Conservation (phyloP, 106 monocot genomes). For the Posidonia australis region DNA sequence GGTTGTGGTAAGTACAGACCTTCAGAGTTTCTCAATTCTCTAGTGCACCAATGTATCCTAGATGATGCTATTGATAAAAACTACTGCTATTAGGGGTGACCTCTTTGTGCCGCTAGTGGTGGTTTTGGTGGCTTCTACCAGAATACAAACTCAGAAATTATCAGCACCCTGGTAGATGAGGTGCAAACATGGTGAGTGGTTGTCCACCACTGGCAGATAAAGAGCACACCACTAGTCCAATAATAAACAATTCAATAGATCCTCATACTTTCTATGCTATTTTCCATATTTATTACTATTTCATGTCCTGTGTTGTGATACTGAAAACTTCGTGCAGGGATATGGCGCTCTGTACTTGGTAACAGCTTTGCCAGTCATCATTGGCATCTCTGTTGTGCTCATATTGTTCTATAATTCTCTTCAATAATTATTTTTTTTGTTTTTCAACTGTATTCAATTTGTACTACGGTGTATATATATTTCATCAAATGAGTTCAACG, state of each 20-base stretch:
- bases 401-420: conserved; percentile 98
- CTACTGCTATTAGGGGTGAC: background rate
- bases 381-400: conserved; percentile 72
- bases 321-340: conserved; percentile 27
- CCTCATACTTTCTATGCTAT: background rate
- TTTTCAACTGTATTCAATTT: background rate
- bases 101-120: background rate
- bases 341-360: conserved; percentile 83
- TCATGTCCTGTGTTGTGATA: background rate
- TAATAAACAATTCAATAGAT: background rate
- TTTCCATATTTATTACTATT: background rate
- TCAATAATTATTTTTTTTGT: conserved; percentile 26
- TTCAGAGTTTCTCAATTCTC: background rate
- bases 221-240: background rate
- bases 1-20: conserved; percentile 70
- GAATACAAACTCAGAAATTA: background rate
- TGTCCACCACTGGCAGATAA: background rate
- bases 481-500: background rate
- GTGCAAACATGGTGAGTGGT: background rate
- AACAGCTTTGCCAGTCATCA: conserved; percentile 71
- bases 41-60: too few relatives aligned
- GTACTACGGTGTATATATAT: conserved; percentile 4
- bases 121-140: background rate
- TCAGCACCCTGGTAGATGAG: conserved; percentile 1
- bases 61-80: background rate